phyloP scores from a whole-genome alignment of 257 asterid genomes.

The Solanum clarkiae region DNA sequence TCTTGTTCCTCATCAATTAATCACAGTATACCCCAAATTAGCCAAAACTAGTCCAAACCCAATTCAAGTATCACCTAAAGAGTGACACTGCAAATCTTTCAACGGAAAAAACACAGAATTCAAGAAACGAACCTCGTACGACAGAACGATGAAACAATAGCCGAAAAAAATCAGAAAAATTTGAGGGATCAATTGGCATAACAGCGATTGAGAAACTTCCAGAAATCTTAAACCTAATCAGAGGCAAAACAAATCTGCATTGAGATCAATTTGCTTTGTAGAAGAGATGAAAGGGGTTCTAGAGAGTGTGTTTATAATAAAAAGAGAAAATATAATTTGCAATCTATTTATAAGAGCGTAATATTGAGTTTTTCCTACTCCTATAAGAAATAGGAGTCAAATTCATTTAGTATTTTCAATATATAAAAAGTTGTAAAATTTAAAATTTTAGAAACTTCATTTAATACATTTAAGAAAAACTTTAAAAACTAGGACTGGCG shows the following conservation, averaged over 20 bases:
- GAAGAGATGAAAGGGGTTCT: background rate
- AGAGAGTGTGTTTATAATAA: background rate
- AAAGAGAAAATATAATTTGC: background rate
- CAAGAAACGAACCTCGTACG: background rate
- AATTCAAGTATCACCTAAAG: background rate
- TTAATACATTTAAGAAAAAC: background rate
- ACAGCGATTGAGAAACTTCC: background rate
- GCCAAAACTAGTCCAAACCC: background rate
- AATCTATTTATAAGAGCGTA: background rate
- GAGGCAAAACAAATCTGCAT: background rate
- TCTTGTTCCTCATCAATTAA: conserved; percentile 33
- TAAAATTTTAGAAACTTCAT: background rate
- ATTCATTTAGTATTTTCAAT: background rate
- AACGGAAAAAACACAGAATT: background rate
- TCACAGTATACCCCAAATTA: background rate
- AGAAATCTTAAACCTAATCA: background rate
- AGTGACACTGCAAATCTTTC: background rate
- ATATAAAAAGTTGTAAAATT: background rate
- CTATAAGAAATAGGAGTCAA: background rate
- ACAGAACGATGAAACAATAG: background rate
- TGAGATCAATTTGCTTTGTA: background rate
- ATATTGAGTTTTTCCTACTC: background rate
- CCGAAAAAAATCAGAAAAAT: background rate
- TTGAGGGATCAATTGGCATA: background rate
- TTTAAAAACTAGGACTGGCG: background rate